Base-by-base conservation (phyloP, 331 rosid genomes). In the Ulmus americana region DNA sequence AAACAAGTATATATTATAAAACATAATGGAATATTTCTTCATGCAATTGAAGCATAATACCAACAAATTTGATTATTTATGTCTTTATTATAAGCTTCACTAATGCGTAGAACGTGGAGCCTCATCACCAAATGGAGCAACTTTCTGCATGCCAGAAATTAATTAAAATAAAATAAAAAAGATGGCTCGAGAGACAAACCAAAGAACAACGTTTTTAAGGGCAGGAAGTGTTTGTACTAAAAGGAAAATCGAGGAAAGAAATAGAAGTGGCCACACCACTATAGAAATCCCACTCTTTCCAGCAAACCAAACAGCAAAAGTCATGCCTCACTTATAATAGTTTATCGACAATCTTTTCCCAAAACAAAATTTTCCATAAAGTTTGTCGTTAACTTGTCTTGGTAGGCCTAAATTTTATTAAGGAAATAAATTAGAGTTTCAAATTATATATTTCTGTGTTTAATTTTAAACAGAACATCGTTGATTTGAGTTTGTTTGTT, bases 231-330 rank as follows among this genome's bases (percentile, higher is more conserved):
- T 16, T 2, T 59, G 54, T 28, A 20, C 10, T 44, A 35, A 43
- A 39, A 8, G n/a, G 39, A 3, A 63, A 57, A 5, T 64, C 8
- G 60, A 55, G 53, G 35, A 62, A 45, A 63, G 18, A 62, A n/a
- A 55, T 40, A 72, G 63, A 70, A 68, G 83, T 83, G 88, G 86
- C 66, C 39, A 15, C 49, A 64, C 39, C 88, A 83, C 84, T 66
- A 70, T n/a, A 43, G 39, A 39, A 8, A 39, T 6, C 47, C 39
- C 46, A 28, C 52, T 14, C 64, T 72, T 77, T 70, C 63, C 72
- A 71, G 79, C 71, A 59, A 72, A 73, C 59, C 75, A 70, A 43
- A 68, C 73, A 59, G 54, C 46, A 69, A 12, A 71, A 70, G 77
- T 65, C 75, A 78, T 14, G 44, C 70, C 61, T 84, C 80, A 79